Conservation (phyloP, 2,329 filamentous ascomycete genomes). For the Xylaria sp. region DNA sequence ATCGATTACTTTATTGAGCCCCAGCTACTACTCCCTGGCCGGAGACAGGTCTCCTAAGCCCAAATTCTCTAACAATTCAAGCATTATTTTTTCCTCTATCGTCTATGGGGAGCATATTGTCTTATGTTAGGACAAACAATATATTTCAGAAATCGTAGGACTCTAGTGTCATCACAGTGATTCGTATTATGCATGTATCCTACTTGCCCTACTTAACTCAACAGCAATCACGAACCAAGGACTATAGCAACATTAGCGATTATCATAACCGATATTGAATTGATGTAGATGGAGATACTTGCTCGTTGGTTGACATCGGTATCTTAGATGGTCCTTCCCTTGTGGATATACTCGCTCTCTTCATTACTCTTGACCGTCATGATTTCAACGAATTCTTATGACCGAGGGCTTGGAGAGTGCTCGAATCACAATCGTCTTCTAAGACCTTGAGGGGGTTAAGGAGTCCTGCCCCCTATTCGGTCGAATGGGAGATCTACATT, state of each 20-base stretch:
- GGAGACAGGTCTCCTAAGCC: no score
- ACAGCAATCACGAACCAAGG: neutral
- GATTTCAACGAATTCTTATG: neutral
- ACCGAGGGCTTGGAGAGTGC: no score
- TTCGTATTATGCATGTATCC: neutral
- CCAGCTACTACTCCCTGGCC: no score
- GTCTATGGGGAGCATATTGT: neutral
- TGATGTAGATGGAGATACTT: neutral
- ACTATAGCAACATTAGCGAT: neutral
- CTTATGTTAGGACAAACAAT: neutral
- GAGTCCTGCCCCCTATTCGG: no score
- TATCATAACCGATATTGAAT: neutral
- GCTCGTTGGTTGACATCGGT: neutral
- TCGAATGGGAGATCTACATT: no score
- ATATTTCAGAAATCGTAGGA: neutral
- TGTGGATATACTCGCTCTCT: neutral
- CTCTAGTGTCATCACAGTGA: no score
- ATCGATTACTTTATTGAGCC: no score
- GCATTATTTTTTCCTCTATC: no score
- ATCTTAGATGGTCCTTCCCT: neutral
- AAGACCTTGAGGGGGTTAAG: no score
- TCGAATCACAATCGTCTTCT: no score
- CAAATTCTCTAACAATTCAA: no score
- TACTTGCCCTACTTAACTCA: neutral
- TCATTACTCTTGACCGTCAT: neutral